Evolutionary conservation across 179 eudicot species (phyloP).

Genomic region (Spergularia azorica): DNA sequence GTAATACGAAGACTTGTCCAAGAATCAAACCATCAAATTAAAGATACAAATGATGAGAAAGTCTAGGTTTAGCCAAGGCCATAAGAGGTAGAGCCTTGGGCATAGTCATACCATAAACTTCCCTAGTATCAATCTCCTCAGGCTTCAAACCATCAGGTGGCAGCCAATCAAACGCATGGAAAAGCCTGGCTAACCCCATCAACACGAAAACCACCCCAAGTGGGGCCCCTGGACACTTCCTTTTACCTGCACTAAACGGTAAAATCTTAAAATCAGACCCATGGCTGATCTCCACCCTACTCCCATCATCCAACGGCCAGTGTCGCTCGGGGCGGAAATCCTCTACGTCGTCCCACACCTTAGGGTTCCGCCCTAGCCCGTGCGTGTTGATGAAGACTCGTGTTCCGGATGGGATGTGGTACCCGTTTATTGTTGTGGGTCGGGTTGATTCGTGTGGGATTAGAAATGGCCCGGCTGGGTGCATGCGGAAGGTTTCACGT

Average conservation of each 20-base stretch:
- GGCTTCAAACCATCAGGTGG: conserved; percentile 64
- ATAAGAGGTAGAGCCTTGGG: conserved; percentile 76
- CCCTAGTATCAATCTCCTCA: conserved; percentile 68
- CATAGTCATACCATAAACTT: conserved; percentile 99
- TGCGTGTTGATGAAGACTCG: conserved; percentile 99
- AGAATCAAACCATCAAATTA: conserved; percentile 9
- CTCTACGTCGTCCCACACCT: conserved; percentile 63
- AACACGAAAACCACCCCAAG: conserved; percentile 83
- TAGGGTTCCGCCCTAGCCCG: conserved; percentile 71
- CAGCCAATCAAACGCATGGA: conserved; percentile 80
- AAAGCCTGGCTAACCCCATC: conserved; percentile 89
- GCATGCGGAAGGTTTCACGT: conserved; percentile 90
- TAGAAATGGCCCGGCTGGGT: conserved; percentile 94
- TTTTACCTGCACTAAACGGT: conserved; percentile 91
- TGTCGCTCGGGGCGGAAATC: conserved; percentile 83
- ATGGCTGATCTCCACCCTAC: conserved; percentile 94
- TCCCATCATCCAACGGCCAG: conserved; percentile 50
- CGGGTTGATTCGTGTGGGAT: conserved; percentile 89
- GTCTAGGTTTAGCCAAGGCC: conserved; percentile 78
- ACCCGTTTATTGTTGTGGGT: conserved; percentile 76
- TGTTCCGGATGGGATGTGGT: conserved; percentile 73
- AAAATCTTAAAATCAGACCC: conserved; percentile 89
- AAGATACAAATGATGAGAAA: conserved; percentile 58
- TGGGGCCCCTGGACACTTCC: conserved; percentile 98
- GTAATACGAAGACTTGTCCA: neutral